phyloP scores from a whole-genome alignment of 1,284 basidiomycete genomes.

The Ganoderma multipileum region DNA sequence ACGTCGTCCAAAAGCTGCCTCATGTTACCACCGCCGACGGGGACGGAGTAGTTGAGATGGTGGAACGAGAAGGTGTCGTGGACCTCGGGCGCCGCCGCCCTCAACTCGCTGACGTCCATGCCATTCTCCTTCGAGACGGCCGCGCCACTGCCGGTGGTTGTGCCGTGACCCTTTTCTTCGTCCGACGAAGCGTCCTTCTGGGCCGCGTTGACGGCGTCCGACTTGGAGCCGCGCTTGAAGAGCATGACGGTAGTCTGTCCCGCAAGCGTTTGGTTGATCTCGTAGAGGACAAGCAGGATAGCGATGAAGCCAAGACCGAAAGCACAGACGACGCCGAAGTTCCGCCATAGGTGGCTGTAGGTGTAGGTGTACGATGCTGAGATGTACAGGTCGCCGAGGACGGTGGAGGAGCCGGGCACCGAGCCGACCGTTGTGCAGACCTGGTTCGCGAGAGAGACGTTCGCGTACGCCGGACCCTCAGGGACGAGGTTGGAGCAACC shows the following conservation, averaged over 20 bases:
- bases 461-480: constrained; percentile 59
- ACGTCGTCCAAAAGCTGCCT: constrained; percentile 78
- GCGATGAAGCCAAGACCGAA: constrained; percentile 57
- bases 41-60: constrained; percentile 67
- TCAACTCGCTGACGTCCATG: constrained; percentile 26
- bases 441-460: constrained; percentile 57
- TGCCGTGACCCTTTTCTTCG: constrained; percentile 37
- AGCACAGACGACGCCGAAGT: constrained; percentile 61
- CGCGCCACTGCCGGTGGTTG: constrained; percentile 1
- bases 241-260: constrained; percentile 43
- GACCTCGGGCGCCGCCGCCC: constrained; percentile 36
- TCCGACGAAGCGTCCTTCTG: constrained; percentile 36
- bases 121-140: constrained; percentile 9
- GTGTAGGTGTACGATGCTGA: constrained; percentile 66
- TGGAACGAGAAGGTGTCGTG: constrained; percentile 70
- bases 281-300: constrained; percentile 60
- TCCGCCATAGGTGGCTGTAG: constrained; percentile 72
- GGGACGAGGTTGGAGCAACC: constrained; percentile 52
- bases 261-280: constrained; percentile 47
- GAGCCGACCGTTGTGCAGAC: constrained; percentile 69
- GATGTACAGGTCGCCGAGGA: constrained; percentile 63
- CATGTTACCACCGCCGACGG: constrained; percentile 58
- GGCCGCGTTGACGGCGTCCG: constrained; percentile 16
- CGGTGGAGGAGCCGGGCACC: constrained; percentile 50
- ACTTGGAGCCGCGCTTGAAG: constrained; percentile 51